These are phyloP conservation scores for Alternaria conjuncta DNA, from an alignment of 2,329 filamentous ascomycete genomes.

Conservation along the genomic window DNA sequence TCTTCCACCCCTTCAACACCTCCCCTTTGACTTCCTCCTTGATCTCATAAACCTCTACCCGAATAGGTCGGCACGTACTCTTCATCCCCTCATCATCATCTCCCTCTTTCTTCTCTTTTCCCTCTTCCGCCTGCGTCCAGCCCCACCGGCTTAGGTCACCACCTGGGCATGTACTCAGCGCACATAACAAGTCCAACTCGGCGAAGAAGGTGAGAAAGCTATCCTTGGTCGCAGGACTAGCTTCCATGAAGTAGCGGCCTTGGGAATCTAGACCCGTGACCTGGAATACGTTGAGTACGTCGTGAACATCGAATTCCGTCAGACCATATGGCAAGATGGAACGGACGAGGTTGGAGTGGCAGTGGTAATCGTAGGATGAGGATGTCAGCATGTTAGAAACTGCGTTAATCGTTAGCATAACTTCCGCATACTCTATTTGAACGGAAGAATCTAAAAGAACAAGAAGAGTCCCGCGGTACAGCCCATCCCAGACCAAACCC, in stretches of 20 bases:
- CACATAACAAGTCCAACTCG: conserved; percentile 75
- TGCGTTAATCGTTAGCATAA: conserved; percentile 11
- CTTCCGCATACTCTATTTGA: neutral
- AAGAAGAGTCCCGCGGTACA: neutral
- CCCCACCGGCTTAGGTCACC: conserved; percentile 85
- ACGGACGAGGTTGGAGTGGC: conserved; percentile 80
- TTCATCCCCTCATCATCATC: conserved; percentile 55
- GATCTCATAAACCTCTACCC: conserved; percentile 74
- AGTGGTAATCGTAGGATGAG: conserved; percentile 80
- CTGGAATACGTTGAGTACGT: conserved; percentile 87
- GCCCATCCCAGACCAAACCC: neutral
- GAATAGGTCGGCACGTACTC: conserved; percentile 72
- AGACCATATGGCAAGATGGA: conserved; percentile 73
- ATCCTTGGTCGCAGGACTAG: conserved; percentile 36
- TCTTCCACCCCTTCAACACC: conserved; percentile 63
- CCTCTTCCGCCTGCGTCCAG: conserved; percentile 63
- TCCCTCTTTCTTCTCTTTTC: conserved; percentile 60
- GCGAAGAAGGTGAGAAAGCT: conserved; percentile 77
- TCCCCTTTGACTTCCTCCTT: conserved; percentile 52
- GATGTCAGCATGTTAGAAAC: conserved; percentile 76
- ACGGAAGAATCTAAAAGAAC: neutral
- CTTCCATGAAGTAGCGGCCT: conserved; percentile 61
- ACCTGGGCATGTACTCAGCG: conserved; percentile 74
- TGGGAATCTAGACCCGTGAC: conserved; percentile 75
- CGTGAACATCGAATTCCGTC: conserved; percentile 77